Percentiles rank a stretch among this genome's conserved stretches.
These are phyloP conservation scores for Dimargaris xerosporica DNA, from an alignment of 192 early-diverging fungal species.

Conservation along the genomic window DNA sequence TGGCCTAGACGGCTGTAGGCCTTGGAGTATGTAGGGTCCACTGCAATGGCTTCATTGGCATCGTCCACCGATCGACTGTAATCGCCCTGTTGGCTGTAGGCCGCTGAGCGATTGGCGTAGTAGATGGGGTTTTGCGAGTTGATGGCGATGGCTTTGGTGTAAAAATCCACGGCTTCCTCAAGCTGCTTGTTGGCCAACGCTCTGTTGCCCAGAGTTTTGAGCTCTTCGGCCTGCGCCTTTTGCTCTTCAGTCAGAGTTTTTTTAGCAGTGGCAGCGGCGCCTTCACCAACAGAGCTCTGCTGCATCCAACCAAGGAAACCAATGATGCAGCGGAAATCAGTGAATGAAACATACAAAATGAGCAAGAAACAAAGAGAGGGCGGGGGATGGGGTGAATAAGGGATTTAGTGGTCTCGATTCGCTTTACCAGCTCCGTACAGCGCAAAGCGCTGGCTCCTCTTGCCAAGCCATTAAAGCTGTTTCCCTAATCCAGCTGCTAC, in stretches of 20 bases:
- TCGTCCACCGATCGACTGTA: conserved; percentile 80
- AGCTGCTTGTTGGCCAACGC: conserved; percentile 73
- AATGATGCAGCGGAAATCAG: not conserved
- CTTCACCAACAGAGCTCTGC: not conserved
- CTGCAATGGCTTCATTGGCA: conserved; percentile 62
- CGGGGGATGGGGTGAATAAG: not conserved
- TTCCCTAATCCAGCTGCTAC: no score
- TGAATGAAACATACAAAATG: not conserved
- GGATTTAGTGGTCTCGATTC: not conserved
- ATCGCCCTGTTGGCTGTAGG: conserved; percentile 76
- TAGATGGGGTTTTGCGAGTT: conserved; percentile 82
- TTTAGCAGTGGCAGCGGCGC: not conserved
- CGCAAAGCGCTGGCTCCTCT: not conserved
- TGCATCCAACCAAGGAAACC: not conserved
- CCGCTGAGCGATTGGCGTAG: conserved; percentile 95
- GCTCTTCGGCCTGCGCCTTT: conserved; percentile 70
- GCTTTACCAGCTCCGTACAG: not conserved
- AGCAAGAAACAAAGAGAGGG: not conserved
- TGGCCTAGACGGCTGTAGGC: conserved; percentile 72
- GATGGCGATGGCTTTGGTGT: conserved; percentile 81
- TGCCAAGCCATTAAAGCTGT: no score
- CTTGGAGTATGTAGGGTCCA: conserved; percentile 84
- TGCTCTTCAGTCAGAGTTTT: conserved; percentile 32
- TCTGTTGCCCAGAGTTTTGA: conserved; percentile 75
- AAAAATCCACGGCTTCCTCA: conserved; percentile 67